Evolutionary conservation across 257 asterid genomes (phyloP).

Genomic region (Mentha longifolia): DNA sequence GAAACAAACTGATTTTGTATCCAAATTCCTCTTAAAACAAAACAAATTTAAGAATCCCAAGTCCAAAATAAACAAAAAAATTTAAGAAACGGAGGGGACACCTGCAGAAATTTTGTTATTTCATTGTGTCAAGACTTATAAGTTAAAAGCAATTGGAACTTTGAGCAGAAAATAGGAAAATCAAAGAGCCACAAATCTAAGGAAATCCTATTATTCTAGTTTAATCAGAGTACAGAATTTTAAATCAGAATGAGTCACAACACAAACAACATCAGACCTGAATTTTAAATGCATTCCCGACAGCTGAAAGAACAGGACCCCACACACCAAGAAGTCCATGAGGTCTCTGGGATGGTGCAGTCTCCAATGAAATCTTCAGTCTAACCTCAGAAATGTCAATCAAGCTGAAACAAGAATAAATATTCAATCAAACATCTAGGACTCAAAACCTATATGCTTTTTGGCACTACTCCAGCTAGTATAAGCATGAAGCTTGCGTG

Average conservation of each 20-base stretch:
- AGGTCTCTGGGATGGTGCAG: constrained; percentile 92
- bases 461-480: constrained; percentile 22
- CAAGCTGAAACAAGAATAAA: constrained; percentile 57
- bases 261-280: constrained; percentile 55
- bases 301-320: constrained; percentile 97
- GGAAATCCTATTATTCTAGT: no score
- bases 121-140: constrained; percentile 17
- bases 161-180: constrained; percentile 17
- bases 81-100: constrained; percentile 5
- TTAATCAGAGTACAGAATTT: no score
- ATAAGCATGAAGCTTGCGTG: constrained; percentile 4
- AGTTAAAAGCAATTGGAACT: constrained; percentile 16
- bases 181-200: constrained; percentile 14
- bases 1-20: constrained; percentile 14
- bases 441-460: constrained; percentile 13
- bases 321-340: constrained; percentile 94
- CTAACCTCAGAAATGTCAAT: constrained; percentile 93
- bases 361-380: constrained; percentile 87
- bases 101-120: neutral
- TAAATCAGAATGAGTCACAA: constrained; percentile 11
- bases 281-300: constrained; percentile 94
- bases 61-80: neutral
- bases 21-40: neutral
- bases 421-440: constrained; percentile 1
- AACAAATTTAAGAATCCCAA: neutral